These are phyloP conservation scores for Saksenaea vasiformis DNA, from an alignment of 371 early-diverging fungal species.

Conservation along the genomic window DNA sequence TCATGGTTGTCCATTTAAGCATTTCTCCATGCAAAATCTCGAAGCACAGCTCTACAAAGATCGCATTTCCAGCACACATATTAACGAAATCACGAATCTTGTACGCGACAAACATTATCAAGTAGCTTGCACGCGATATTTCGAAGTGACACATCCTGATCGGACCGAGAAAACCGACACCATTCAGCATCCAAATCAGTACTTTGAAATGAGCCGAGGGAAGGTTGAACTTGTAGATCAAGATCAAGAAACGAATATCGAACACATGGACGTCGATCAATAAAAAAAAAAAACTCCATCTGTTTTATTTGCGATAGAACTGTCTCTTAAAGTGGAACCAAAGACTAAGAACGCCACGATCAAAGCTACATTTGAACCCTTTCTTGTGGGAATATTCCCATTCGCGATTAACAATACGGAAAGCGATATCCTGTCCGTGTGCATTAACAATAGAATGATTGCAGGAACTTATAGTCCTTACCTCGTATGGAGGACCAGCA, in stretches of 20 bases:
- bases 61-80: constrained; percentile 51
- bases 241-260: not conserved
- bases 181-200: constrained; percentile 93
- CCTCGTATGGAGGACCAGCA: constrained; percentile 94
- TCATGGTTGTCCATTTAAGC: constrained; percentile 97
- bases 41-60: constrained; percentile 53
- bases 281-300: not conserved
- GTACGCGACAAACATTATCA: constrained; percentile 84
- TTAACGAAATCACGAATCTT: constrained; percentile 68
- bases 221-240: not conserved
- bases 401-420: constrained; percentile 91
- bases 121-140: constrained; percentile 90
- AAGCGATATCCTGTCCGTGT: constrained; percentile 76
- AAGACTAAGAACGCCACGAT: constrained; percentile 88
- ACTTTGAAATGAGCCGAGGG: constrained; percentile 74
- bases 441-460: not conserved
- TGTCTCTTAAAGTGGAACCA: constrained; percentile 93
- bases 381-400: constrained; percentile 94
- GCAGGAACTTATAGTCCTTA: not conserved
- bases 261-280: not conserved
- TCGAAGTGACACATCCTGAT: constrained; percentile 70
- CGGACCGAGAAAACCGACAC: constrained; percentile 52
- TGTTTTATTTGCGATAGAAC: constrained; percentile 70
- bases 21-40: constrained; percentile 69
- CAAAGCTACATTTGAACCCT: constrained; percentile 91